Conservation (phyloP, 2,329 filamentous ascomycete genomes). For the Cordyceps fumosorosea region DNA sequence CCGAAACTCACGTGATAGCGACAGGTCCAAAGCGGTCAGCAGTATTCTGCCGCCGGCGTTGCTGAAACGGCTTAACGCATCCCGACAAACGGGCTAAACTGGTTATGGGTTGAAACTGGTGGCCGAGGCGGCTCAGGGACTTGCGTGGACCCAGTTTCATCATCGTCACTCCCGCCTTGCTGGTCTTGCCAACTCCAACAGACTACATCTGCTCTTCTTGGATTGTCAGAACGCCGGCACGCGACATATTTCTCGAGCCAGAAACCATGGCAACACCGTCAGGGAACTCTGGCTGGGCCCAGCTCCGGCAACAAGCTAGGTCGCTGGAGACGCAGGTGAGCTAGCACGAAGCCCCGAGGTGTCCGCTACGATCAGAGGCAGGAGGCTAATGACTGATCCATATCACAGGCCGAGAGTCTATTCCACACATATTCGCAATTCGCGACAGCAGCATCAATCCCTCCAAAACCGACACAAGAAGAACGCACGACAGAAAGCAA, state of each 20-base stretch:
- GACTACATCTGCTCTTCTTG: neutral
- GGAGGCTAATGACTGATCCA: neutral
- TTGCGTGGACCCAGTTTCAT: constrained; percentile 11
- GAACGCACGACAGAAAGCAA: constrained; percentile 74
- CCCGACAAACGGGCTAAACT: neutral
- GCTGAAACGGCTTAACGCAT: neutral
- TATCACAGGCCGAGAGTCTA: constrained; percentile 66
- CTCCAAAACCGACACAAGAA: constrained; percentile 77
- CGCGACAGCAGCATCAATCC: constrained; percentile 70
- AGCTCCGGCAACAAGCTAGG: constrained; percentile 87
- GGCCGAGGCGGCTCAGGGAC: neutral
- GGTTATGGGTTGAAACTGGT: neutral
- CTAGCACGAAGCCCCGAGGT: constrained; percentile 32
- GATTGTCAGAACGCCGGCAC: neutral
- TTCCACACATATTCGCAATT: constrained; percentile 90
- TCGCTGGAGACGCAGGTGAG: constrained; percentile 86
- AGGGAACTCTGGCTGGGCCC: constrained; percentile 72
- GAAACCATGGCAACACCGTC: constrained; percentile 43
- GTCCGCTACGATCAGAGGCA: neutral
- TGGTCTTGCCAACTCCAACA: constrained; percentile 1
- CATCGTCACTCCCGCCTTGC: constrained; percentile 7
- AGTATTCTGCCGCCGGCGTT: constrained; percentile 14
- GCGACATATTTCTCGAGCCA: neutral
- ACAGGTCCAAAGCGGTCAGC: constrained; percentile 24
- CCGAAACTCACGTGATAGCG: constrained; percentile 19